phyloP scores from a whole-genome alignment of 768 basidiomycete species.

The Lyophyllum semitale region DNA sequence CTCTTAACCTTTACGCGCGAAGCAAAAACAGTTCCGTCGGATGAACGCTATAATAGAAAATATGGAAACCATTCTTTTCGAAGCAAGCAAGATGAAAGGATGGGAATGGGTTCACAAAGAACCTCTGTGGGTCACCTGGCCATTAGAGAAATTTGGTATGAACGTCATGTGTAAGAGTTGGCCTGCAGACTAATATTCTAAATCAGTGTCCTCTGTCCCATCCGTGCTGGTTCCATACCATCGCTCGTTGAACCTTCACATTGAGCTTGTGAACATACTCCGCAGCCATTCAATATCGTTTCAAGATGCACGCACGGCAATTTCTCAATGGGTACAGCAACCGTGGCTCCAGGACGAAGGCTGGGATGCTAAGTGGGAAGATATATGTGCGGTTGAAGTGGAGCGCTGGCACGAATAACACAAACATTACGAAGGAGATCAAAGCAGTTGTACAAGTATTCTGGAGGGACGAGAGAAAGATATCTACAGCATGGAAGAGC shows the following conservation, averaged over 20 bases:
- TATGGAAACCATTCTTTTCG: conserved; percentile 63
- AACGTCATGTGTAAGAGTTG: conserved; percentile 11
- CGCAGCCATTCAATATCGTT: conserved; percentile 70
- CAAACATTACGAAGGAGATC: conserved; percentile 12
- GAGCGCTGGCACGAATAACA: conserved; percentile 60
- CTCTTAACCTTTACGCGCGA: background rate
- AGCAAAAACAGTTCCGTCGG: conserved; percentile 74
- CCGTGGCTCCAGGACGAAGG: conserved; percentile 64
- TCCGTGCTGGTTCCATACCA: conserved; percentile 65
- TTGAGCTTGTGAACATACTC: conserved; percentile 54
- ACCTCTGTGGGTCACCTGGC: conserved; percentile 82
- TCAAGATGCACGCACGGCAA: conserved; percentile 62
- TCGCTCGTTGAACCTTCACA: conserved; percentile 61
- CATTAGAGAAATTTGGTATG: conserved; percentile 75
- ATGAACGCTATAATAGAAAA: conserved; percentile 66
- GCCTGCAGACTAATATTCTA: background rate
- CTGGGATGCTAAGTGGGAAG: conserved; percentile 78
- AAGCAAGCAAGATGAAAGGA: conserved; percentile 73
- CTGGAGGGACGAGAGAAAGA: background rate
- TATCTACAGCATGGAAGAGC: conserved; percentile 9
- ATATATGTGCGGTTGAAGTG: conserved; percentile 74
- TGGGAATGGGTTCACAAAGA: conserved; percentile 71
- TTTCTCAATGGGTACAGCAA: conserved; percentile 72
- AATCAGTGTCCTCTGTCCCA: conserved; percentile 54
- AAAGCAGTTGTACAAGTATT: conserved; percentile 11